These are phyloP conservation scores for Cyamopsis tetragonoloba DNA, from an alignment of 306 rosid genomes.

Conservation along the genomic window DNA sequence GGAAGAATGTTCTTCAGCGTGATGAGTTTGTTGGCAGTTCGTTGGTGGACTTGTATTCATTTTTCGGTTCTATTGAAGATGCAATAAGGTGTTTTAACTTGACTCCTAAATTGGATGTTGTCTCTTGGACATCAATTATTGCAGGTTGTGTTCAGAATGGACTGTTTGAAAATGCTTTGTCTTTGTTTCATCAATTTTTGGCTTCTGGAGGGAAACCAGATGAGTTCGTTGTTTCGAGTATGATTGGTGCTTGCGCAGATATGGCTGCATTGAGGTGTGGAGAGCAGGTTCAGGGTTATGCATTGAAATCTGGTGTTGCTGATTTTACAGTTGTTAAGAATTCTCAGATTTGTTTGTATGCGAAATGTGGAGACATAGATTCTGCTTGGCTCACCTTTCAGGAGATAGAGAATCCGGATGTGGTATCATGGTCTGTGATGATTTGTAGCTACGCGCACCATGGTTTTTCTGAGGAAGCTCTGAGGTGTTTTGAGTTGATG, in stretches of 20 bases:
- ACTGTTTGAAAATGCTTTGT: conserved; percentile 41
- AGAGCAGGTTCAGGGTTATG: conserved; percentile 49
- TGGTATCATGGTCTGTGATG: conserved; percentile 60
- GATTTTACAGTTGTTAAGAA: conserved; percentile 44
- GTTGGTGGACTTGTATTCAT: conserved; percentile 50
- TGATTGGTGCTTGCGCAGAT: conserved; percentile 46
- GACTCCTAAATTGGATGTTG: conserved; percentile 38
- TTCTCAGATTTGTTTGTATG: conserved; percentile 57
- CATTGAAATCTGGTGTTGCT: conserved; percentile 36
- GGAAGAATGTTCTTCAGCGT: conserved; percentile 39
- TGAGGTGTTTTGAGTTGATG: conserved; percentile 45
- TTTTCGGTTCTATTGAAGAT: conserved; percentile 31
- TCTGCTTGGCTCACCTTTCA: conserved; percentile 40
- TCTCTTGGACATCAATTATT: conserved; percentile 49
- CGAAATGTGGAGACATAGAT: conserved; percentile 51
- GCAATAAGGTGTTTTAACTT: conserved; percentile 49
- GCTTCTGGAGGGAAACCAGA: conserved; percentile 37
- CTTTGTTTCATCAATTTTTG: conserved; percentile 38
- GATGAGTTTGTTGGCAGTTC: conserved; percentile 54
- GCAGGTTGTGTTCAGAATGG: conserved; percentile 48
- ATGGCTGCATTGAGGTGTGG: conserved; percentile 47
- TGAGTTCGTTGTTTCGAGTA: conserved; percentile 45
- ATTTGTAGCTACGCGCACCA: conserved; percentile 53
- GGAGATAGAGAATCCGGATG: conserved; percentile 45
- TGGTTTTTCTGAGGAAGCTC: conserved; percentile 49